A percentile compares a stretch with the other conserved stretches of the same genome.
Evolutionary conservation across 2,329 filamentous ascomycete species (phyloP).

Genomic region (Periconia sp.): DNA sequence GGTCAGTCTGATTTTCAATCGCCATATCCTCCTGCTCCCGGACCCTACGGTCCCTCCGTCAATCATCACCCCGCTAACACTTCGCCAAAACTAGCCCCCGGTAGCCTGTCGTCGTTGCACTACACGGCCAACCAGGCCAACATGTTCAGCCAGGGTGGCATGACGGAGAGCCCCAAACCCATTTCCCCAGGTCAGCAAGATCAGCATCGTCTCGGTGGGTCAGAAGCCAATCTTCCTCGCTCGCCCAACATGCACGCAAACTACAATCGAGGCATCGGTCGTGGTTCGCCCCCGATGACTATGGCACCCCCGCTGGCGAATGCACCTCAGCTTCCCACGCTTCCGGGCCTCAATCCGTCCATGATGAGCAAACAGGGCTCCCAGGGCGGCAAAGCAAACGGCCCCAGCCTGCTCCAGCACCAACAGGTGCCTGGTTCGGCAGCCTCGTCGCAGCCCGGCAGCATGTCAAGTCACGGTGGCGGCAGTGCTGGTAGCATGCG

Average conservation of each 20-base stretch:
- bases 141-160: slow-evolving; percentile 70
- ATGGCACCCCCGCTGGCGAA: slow-evolving; percentile 46
- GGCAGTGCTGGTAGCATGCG: slow-evolving; percentile 63
- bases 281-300: slow-evolving; percentile 56
- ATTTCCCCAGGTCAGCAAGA: slow-evolving; percentile 67
- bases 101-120: slow-evolving; percentile 40
- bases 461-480: slow-evolving; percentile 56
- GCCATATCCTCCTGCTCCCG: slow-evolving; percentile 36
- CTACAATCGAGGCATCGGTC: slow-evolving; percentile 60
- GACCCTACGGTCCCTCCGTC: slow-evolving; percentile 28
- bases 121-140: slow-evolving; percentile 43
- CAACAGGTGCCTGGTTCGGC: slow-evolving; percentile 38
- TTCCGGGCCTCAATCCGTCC: slow-evolving; percentile 44
- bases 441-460: slow-evolving; percentile 53
- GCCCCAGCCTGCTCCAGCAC: slow-evolving; percentile 46
- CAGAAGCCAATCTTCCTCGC: slow-evolving; percentile 50
- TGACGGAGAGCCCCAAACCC: slow-evolving; percentile 87
- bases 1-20: slow-evolving; percentile 34
- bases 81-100: slow-evolving; percentile 41
- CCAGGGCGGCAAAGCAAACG: slow-evolving; percentile 33
- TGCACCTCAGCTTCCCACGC: slow-evolving; percentile 45
- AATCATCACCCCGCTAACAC: slow-evolving; percentile 46
- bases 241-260: slow-evolving; percentile 69
- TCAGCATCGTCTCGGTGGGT: slow-evolving; percentile 57
- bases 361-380: slow-evolving; percentile 36